Evolutionary conservation across 2,329 filamentous ascomycete species (phyloP).

Genomic region (Onygenales sp.): DNA sequence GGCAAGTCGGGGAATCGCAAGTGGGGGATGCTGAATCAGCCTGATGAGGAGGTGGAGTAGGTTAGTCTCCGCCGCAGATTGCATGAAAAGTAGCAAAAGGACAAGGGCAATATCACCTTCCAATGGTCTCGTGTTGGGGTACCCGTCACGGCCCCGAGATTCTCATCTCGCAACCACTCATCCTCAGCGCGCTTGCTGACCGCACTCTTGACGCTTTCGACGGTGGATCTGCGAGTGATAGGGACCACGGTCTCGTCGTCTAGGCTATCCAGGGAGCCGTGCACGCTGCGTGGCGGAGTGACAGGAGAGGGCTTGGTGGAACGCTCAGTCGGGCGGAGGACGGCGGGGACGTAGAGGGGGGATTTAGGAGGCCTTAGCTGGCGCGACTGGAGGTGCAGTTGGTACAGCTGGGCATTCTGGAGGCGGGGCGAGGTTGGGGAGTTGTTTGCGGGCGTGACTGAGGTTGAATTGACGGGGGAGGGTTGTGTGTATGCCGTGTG

Average conservation of each 20-base stretch:
- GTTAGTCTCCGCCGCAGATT: not conserved
- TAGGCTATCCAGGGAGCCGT: slow-evolving; percentile 44
- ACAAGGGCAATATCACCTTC: slow-evolving; percentile 42
- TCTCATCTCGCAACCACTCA: slow-evolving; percentile 43
- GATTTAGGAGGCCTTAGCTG: slow-evolving; percentile 52
- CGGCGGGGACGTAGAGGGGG: slow-evolving; percentile 55
- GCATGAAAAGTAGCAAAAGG: not conserved
- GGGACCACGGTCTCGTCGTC: slow-evolving; percentile 23
- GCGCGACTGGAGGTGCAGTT: slow-evolving; percentile 35
- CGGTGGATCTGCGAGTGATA: slow-evolving; percentile 29
- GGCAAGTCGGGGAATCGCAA: slow-evolving; percentile 51
- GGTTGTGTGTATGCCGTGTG: not conserved
- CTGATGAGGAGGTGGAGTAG: slow-evolving; percentile 24
- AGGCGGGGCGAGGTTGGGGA: slow-evolving; percentile 44
- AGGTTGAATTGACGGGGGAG: slow-evolving; percentile 12
- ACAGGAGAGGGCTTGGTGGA: slow-evolving; percentile 35
- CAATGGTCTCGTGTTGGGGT: slow-evolving; percentile 55
- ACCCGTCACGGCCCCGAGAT: slow-evolving; percentile 48
- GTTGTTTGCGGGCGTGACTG: slow-evolving; percentile 44
- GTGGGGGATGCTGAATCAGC: slow-evolving; percentile 47
- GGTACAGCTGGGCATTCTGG: slow-evolving; percentile 22
- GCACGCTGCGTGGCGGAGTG: slow-evolving; percentile 44
- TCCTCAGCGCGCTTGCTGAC: slow-evolving; percentile 42
- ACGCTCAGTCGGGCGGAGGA: slow-evolving; percentile 50
- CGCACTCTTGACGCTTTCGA: slow-evolving; percentile 31